Base-by-base conservation (phyloP, 495 filamentous ascomycete genomes). In the Daldinia bambusicola region DNA sequence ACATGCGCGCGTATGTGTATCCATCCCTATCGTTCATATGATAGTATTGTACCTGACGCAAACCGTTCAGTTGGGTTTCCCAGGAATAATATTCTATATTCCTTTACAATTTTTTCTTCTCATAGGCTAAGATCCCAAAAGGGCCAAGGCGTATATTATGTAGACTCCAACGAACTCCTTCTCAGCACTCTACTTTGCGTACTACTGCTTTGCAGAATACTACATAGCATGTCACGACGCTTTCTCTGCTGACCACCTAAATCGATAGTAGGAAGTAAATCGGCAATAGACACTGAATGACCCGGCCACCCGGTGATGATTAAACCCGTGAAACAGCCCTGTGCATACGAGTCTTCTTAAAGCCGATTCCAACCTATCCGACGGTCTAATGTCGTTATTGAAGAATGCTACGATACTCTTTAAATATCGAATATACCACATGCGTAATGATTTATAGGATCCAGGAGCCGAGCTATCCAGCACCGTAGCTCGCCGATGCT, bases 341-440 rank as follows among this genome's bases (percentile, higher is more conserved):
- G 22, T 20, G 37, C 16, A 62, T 43, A 69, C 31, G 20, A 61
- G 16, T 22, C 30, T 43, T 61, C 38, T 55, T 55, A 69, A 61
- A 68, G 48, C 61, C 63, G 70, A 34, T 38, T 41, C 70, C 22
- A 62, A 66, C 41, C 57, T 61, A 72, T 41, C 61, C 66, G 66
- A 62, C 16, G 18, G 51, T 4, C 8, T 18, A 16, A 32, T 50
- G 8, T 43, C 13, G 43, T 62, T 31, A 50, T 67, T n/a, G 55
- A 64, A 56, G 1, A 45, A 53, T 48, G 38, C 32, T 53, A 60
- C 51, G 51, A 45, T 67, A 16, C n/a, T 12, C 41, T 13, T 63
- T 34, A 32, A 50, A 3, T 34, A 53, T 55, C 59, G 53, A 70
- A 48, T 56, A 65, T 61, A 60, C 8, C 62, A 6, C 34, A 36